A percentile compares a stretch with the other conserved stretches of the same genome.
These are phyloP conservation scores for Hibiscus trionum DNA, from an alignment of 345 rosid species.

Conservation along the genomic window DNA sequence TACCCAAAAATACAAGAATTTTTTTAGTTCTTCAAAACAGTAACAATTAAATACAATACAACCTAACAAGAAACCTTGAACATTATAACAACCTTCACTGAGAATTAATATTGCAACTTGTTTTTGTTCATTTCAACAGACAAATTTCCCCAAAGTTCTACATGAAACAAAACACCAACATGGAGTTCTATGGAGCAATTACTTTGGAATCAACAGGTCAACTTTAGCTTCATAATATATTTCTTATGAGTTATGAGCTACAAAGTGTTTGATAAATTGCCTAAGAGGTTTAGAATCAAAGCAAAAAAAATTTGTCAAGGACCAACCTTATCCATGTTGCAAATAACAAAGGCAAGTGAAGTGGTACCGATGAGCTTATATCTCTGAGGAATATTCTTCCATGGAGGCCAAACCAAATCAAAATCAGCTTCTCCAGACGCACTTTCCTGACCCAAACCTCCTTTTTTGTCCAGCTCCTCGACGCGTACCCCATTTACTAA, in stretches of 20 bases:
- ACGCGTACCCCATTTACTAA: conserved; percentile 26
- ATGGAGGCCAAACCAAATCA: conserved; percentile 66
- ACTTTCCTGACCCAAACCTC: conserved; percentile 15
- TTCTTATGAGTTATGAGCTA: background rate
- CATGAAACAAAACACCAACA: background rate
- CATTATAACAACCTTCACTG: too few relatives aligned
- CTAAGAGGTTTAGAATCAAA: background rate
- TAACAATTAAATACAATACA: too few relatives aligned
- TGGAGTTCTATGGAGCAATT: background rate
- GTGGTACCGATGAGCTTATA: conserved; percentile 80
- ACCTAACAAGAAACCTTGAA: too few relatives aligned
- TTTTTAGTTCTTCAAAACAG: too few relatives aligned
- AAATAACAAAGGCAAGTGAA: conserved; percentile 84
- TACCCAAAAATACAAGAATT: too few relatives aligned
- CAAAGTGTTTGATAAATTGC: background rate
- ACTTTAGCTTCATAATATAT: background rate
- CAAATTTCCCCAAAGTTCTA: background rate
- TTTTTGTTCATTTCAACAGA: too few relatives aligned
- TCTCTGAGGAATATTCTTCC: conserved; percentile 69
- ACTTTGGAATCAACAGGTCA: background rate
- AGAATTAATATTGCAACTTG: too few relatives aligned
- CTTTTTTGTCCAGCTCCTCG: conserved; percentile 24
- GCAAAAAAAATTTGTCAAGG: background rate
- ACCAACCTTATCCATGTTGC: conserved; percentile 90
- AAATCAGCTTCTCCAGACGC: conserved; percentile 33